Evolutionary conservation across 306 rosid genomes (phyloP), one percentile per base, ranked within the genome.

Genomic region (Corylus heterophylla): DNA sequence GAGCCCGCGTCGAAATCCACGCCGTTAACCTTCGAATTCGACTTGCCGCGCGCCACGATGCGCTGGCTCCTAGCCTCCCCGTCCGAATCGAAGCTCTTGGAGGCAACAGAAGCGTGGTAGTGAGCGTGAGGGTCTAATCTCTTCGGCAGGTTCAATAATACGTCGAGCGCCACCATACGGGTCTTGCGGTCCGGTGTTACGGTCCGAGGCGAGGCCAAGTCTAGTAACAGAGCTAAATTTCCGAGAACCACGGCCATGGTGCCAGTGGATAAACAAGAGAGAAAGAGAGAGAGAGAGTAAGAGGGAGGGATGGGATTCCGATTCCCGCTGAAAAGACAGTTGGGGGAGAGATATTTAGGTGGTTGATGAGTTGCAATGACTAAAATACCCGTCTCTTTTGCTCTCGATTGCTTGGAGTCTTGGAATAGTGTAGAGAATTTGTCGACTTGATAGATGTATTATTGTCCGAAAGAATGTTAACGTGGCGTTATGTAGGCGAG

Each of bases 191-290:
- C 97, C 1, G 78, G 79, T 35, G 79, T 51, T 4, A 81, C 22
- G 54, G 79, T 74, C 73, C 95, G 80, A 3, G 90, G 90, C 14
- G 87, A 89, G 14, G 90, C 63, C 8, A 87, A 82, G 81, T 95
- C 98, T 0, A 92, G 89, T 76, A 89, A 54, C 20, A 92, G 83
- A 20, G 97, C 90, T 44, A 92, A 71, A 72, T 95, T 89, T 14
- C 98, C 98, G 1, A 92, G 73, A 76, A 85, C 86, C 52, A 82
- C 92, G 7, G 97, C 91, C 98, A 95, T 95, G 44, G 77, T 18
- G 22, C 68, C 80, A 42, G 85, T 22, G 58, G 69, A 31, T 12
- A 8, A 54, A 18, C 71, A 29, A 35, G 20, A 48, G 13, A 51
- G n/a, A 61, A 4, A 29, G 77, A 70, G 18, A 16, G 69, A 35